A percentile compares a stretch with the other conserved stretches of the same genome.
Conservation (phyloP, 2,329 filamentous ascomycete species). For the Myriosclerotinia duriaeana region DNA sequence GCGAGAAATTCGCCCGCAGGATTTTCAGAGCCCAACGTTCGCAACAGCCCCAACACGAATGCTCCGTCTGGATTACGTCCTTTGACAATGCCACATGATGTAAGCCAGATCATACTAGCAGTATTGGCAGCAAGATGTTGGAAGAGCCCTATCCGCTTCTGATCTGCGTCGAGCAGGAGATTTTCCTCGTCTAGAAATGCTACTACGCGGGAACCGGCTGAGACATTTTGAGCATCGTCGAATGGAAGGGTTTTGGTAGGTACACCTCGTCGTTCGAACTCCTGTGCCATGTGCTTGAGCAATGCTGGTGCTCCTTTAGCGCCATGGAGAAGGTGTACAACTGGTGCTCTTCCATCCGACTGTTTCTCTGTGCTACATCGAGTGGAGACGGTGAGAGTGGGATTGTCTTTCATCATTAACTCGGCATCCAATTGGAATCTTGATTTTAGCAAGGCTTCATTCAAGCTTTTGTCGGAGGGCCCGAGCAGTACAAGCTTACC, state of each 20-base stretch:
- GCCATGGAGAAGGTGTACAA: not conserved
- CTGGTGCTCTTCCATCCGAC: no score
- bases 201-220: not conserved
- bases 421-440: no score
- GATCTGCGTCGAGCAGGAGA: not conserved
- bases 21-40: not conserved
- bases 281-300: not conserved
- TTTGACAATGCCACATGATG: not conserved
- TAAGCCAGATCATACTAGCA: not conserved
- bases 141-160: not conserved
- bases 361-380: no score
- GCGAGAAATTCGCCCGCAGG: not conserved
- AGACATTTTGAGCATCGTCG: not conserved
- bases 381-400: no score
- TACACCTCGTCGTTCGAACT: not conserved
- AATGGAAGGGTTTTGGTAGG: no score
- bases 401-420: no score
- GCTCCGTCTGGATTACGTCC: constrained; percentile 11
- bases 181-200: not conserved
- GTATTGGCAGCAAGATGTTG: not conserved
- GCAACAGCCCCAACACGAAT: not conserved
- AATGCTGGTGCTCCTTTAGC: not conserved
- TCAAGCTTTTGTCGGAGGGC: no score
- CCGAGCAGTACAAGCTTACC: no score
- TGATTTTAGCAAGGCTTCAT: no score